phyloP scores from a whole-genome alignment of 1,139 yeast genomes.

The Blastobotrys raffinosifermentans region DNA sequence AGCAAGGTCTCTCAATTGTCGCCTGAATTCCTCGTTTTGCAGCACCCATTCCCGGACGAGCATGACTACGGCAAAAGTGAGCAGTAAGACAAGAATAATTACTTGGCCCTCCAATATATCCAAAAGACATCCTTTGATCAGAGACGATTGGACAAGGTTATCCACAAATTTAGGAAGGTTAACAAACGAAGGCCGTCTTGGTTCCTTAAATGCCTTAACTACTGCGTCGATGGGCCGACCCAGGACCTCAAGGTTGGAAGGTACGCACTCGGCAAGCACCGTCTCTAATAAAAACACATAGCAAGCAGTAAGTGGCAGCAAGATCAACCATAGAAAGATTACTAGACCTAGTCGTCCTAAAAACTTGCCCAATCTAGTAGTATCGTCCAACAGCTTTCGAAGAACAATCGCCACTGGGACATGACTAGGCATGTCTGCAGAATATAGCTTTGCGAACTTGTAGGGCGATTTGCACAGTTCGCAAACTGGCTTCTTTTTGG shows the following conservation, averaged over 20 bases:
- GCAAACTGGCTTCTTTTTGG: conserved; percentile 60
- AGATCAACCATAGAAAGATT: conserved; percentile 20
- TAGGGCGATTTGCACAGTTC: conserved; percentile 85
- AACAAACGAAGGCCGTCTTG: conserved; percentile 2
- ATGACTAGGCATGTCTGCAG: conserved; percentile 59
- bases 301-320: conserved; percentile 20
- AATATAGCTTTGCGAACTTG: conserved; percentile 64
- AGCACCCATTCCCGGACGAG: conserved; percentile 36
- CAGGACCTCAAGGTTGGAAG: conserved; percentile 12
- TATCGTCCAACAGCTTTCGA: conserved; percentile 25
- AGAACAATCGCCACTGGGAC: conserved; percentile 49
- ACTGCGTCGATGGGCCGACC: conserved; percentile 4
- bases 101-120: conserved; percentile 31
- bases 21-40: conserved; percentile 24
- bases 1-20: conserved; percentile 14
- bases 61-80: conserved; percentile 27
- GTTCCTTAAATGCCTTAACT: conserved; percentile 1
- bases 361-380: conserved; percentile 10
- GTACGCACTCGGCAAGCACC: conserved; percentile 21
- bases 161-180: conserved; percentile 5
- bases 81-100: conserved; percentile 24
- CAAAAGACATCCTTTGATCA: conserved; percentile 8
- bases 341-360: conserved; percentile 16
- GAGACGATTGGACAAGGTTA: conserved; percentile 1
- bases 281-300: conserved; percentile 17